Evolutionary conservation across 164 flowering plant species (phyloP), one percentile per base, ranked within the genome.

Genomic region (Echeveria elegans): DNA sequence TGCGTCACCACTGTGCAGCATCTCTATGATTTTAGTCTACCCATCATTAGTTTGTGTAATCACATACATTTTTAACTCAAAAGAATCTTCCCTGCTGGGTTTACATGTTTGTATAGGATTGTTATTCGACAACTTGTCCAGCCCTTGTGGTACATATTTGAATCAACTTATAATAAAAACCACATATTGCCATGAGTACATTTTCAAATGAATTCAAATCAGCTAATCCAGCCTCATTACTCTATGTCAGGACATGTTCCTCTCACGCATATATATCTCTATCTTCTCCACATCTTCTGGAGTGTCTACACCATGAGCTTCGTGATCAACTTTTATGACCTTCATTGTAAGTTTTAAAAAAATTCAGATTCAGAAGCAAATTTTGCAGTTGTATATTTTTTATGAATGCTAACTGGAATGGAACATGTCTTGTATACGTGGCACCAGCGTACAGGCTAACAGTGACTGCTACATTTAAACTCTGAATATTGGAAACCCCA

Each of bases 281-380:
- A 86, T 82, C 75, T 83, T 86, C 32, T 73, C 85, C 5, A 86
- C 87, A 67, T 86, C 91, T 70, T 82, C 88, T 19, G 87, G 86
- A 30, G 74, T 71, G 70, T 86, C 88, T 24, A 86, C 86, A 26
- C 88, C 88, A 58, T 86, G 91, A 66, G 87, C 85, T 28, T 85
- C 86, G 65, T 86, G 91, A 45, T 86, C 79, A 29, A 86, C 88
- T 76, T 82, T 85, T 32, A 85, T 86, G 47, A 84, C 91, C 91
- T 86, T 77, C 61, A 47, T 7, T 12, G 29, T 31, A 29, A 36
- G 43, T 12, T 29, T 29, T 19, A 15, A 32, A 48, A 47, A 16
- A 4, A 19, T 21, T 68, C 28, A 53, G 6, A 26, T 32, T 29
- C 18, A 52, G 2, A 9, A n/a, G 23, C 24, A 24, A 31, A 58